Conservation (phyloP, 345 rosid species). For the Corchorus capsularis region DNA sequence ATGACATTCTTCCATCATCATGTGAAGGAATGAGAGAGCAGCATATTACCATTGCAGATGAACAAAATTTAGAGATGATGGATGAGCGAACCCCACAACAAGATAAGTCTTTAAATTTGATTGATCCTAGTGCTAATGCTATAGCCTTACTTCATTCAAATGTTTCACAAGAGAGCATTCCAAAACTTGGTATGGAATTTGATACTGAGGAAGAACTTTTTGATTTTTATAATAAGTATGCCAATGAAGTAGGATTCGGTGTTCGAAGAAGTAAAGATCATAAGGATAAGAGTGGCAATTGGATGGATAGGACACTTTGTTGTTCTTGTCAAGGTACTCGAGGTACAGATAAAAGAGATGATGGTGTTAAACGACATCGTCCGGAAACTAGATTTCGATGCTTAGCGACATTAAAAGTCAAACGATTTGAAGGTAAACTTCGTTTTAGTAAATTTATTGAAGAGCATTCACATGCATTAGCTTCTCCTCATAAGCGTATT, state of each 20-base stretch:
- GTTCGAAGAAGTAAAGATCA: neutral
- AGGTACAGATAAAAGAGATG: neutral
- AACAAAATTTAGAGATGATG: too few species aligned
- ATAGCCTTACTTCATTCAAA: neutral
- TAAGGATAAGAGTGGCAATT: neutral
- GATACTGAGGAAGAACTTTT: neutral
- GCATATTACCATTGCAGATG: too few species aligned
- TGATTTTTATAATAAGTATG: neutral
- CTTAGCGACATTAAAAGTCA: neutral
- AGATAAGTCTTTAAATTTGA: too few species aligned
- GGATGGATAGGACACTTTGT: neutral
- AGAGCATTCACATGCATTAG: neutral
- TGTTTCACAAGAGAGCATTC: neutral
- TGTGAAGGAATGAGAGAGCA: too few species aligned
- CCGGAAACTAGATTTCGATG: neutral
- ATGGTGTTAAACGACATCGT: too few species aligned
- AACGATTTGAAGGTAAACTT: neutral
- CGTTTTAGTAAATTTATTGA: neutral
- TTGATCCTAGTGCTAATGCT: neutral
- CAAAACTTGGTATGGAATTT: neutral
- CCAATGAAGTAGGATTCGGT: neutral
- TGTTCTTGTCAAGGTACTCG: constrained; percentile 10
- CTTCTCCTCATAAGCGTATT: neutral
- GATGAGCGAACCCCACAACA: too few species aligned
- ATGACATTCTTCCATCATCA: too few species aligned